Evolutionary conservation across 176 grass and related monocot genomes (phyloP).

Genomic region (Chrysopogon serrulatus): DNA sequence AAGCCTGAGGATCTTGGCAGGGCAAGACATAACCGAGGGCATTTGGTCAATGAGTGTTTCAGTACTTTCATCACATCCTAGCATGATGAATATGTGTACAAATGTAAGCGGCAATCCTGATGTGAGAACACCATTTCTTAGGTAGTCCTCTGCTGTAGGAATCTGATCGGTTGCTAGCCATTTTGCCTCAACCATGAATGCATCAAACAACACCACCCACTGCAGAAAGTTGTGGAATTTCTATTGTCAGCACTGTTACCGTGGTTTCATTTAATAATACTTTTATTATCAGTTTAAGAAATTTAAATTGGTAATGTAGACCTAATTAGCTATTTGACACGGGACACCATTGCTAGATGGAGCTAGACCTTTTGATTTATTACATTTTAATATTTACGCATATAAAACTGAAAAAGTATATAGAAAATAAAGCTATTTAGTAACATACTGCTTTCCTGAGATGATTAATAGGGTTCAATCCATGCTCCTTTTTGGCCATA

Average conservation of each 20-base stretch:
- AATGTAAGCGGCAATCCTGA: constrained; percentile 25
- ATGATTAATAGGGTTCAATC: constrained; percentile 22
- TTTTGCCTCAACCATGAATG: constrained; percentile 49
- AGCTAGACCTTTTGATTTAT: no score
- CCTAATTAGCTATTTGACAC: no score
- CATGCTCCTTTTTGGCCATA: constrained; percentile 20
- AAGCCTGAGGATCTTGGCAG: constrained; percentile 58
- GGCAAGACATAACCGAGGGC: constrained; percentile 20
- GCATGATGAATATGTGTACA: constrained; percentile 13
- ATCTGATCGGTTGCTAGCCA: constrained; percentile 42
- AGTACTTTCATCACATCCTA: constrained; percentile 22
- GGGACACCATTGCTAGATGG: no score
- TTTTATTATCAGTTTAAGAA: no score
- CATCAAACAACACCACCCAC: constrained; percentile 64
- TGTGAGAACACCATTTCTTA: constrained; percentile 41
- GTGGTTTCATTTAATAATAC: neutral
- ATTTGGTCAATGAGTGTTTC: neutral
- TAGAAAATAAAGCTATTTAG: neutral
- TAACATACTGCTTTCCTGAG: constrained; percentile 35
- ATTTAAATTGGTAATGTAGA: neutral
- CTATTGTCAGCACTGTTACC: no score
- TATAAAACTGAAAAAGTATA: neutral
- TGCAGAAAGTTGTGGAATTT: neutral
- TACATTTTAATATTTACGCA: neutral
- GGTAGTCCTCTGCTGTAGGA: constrained; percentile 37